These are phyloP conservation scores for Teunomyces panamensis DNA, from an alignment of 805 yeast species.

Conservation along the genomic window DNA sequence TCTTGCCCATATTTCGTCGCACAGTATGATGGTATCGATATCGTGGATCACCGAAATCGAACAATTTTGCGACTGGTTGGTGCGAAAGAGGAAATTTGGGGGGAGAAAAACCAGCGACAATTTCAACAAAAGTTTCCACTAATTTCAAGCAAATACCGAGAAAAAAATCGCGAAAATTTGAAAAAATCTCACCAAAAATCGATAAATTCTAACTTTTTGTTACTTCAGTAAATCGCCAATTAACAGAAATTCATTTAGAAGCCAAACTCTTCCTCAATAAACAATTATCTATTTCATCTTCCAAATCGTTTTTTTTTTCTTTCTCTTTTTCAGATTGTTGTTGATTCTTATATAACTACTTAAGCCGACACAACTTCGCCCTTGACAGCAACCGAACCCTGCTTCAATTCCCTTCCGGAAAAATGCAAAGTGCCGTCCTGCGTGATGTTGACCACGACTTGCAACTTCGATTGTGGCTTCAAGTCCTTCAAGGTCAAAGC, in stretches of 20 bases:
- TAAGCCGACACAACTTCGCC: conserved; percentile 44
- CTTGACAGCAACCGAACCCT: conserved; percentile 54
- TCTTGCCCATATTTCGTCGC: conserved; percentile 32
- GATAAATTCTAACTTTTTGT: neutral
- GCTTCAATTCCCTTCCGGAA: conserved; percentile 64
- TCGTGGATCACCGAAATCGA: too few relatives aligned
- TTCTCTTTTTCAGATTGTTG: too few relatives aligned
- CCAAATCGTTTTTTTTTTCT: neutral
- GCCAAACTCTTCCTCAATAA: too few relatives aligned
- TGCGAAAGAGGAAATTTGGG: too few relatives aligned
- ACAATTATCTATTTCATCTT: neutral
- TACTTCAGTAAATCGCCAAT: too few relatives aligned
- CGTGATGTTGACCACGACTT: conserved; percentile 62
- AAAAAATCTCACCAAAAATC: too few relatives aligned
- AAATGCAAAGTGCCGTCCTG: conserved; percentile 63
- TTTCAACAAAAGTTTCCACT: too few relatives aligned
- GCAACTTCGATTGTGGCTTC: conserved; percentile 63
- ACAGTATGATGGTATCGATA: neutral
- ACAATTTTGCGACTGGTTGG: too few relatives aligned
- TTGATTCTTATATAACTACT: neutral
- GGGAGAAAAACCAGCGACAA: too few relatives aligned
- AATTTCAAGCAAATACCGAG: too few relatives aligned
- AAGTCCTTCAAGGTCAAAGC: conserved; percentile 73
- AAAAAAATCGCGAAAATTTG: too few relatives aligned
- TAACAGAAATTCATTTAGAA: too few relatives aligned